Evolutionary conservation across 257 asterid species (phyloP).

Genomic region (Hygrophila difformis): DNA sequence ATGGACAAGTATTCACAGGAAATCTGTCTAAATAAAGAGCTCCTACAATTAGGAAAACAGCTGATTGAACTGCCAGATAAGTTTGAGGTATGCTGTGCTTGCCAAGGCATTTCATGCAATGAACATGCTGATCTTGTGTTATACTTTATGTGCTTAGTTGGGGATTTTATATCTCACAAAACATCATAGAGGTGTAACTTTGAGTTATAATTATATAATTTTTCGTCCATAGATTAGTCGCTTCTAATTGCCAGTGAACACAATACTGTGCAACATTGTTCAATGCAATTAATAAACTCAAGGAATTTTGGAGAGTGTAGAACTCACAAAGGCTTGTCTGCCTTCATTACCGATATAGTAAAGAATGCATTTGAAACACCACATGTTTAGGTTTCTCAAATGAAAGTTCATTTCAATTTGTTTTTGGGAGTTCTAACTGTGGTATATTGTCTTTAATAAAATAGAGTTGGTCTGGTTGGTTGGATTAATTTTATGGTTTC

Average conservation of each 20-base stretch:
- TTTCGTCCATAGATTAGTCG: too few species aligned
- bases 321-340: neutral
- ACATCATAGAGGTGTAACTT: too few species aligned
- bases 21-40: slow-evolving; percentile 44
- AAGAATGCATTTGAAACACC: too few species aligned
- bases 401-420: slow-evolving; percentile 6
- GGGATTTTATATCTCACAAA: too few species aligned
- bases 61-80: slow-evolving; percentile 72
- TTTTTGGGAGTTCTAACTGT: neutral
- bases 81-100: slow-evolving; percentile 46
- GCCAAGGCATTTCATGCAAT: slow-evolving; percentile 14
- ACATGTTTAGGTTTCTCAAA: neutral
- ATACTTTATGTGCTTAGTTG: neutral
- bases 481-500: neutral
- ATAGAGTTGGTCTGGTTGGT: neutral
- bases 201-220: too few species aligned
- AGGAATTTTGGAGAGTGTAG: too few species aligned
- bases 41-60: slow-evolving; percentile 44
- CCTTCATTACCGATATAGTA: neutral
- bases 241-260: too few species aligned
- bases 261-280: too few species aligned
- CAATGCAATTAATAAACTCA: too few species aligned
- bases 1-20: slow-evolving; percentile 52
- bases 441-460: neutral
- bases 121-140: neutral